Base-by-base conservation (phyloP, 2,329 filamentous ascomycete species). In the Diatrype stigma region DNA sequence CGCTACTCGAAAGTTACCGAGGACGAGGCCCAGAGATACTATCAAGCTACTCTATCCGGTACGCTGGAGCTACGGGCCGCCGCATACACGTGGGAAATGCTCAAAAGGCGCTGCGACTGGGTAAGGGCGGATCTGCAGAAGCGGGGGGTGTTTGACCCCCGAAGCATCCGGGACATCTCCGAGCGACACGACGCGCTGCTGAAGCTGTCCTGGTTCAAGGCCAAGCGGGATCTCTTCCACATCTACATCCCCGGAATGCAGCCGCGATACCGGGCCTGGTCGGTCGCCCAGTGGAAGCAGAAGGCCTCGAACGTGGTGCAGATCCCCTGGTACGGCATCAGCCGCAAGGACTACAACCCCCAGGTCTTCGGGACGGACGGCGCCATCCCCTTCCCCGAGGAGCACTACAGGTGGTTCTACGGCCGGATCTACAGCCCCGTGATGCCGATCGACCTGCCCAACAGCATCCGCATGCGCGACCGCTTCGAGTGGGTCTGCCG, bases 391-490 rank as follows among this genome's bases (percentile, higher is more conserved):
- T 45, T 51, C 4, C 45, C 42, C 19, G 21, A 14, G 22, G 16
- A 40, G 10, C 21, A 14, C 17, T 61, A 60, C 51, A 32, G 37
- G 14, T 61, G 52, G 53, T 47, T 40, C 42, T 23, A 47, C n/a
- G 21, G 55, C 22, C 54, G 55, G 50, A 26, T 61, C n/a, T 26
- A 47, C n/a, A 60, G 58, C 45, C 58, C 60, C 17, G 53, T 57
- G 10, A 30, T 59, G 37, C 46, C 16, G 23, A 10, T 40, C 30
- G 16, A 19, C 16, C 12, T 19, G 35, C 8, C 4, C 30, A 22
- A 17, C 17, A 22, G 6, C 12, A 16, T 3, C 14, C 23, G 2
- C 8, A 22, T 16, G 17, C 26, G 5, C 2, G 16, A 1, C 16
- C 10, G 7, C 3, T 23, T 59, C 4, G 0, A 0, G 11, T 1